These are phyloP conservation scores for Taxillus chinensis DNA, from an alignment of 164 flowering plant genomes.

Conservation along the genomic window DNA sequence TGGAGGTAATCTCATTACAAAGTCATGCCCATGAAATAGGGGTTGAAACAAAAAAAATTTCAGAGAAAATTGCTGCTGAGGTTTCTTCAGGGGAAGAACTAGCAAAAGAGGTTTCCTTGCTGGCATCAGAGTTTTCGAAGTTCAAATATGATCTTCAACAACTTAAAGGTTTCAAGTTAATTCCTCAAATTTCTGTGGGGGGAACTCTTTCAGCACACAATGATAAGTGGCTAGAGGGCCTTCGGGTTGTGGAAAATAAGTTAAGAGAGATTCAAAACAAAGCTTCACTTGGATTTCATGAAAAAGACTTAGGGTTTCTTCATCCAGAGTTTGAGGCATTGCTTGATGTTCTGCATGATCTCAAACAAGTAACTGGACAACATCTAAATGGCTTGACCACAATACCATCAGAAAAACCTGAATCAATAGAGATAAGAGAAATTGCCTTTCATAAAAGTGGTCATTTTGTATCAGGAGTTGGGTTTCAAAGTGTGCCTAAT, in stretches of 20 bases:
- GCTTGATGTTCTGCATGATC: slow-evolving; percentile 33
- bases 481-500: slow-evolving; percentile 29
- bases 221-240: slow-evolving; percentile 36
- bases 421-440: slow-evolving; percentile 13
- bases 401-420: slow-evolving; percentile 11
- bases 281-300: slow-evolving; percentile 29
- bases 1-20: slow-evolving; percentile 61
- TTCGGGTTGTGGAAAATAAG: slow-evolving; percentile 45
- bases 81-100: slow-evolving; percentile 60
- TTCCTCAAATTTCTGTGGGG: slow-evolving; percentile 9
- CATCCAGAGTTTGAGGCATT: slow-evolving; percentile 45
- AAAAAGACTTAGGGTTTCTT: slow-evolving; percentile 32
- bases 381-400: slow-evolving; percentile 10
- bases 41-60: slow-evolving; percentile 47
- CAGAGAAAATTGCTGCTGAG: slow-evolving; percentile 51
- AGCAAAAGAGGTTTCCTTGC: slow-evolving; percentile 48
- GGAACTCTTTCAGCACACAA: slow-evolving; percentile 4
- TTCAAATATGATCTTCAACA: slow-evolving; percentile 48
- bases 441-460: slow-evolving; percentile 13
- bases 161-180: slow-evolving; percentile 24
- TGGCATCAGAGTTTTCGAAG: slow-evolving; percentile 61
- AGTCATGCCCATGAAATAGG: slow-evolving; percentile 60
- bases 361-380: slow-evolving; percentile 29
- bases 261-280: slow-evolving; percentile 47
- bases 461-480: slow-evolving; percentile 18